A percentile compares a stretch with the other conserved stretches of the same genome.
Conservation (phyloP, 768 basidiomycete genomes). For the Boletus eberwhitei region DNA sequence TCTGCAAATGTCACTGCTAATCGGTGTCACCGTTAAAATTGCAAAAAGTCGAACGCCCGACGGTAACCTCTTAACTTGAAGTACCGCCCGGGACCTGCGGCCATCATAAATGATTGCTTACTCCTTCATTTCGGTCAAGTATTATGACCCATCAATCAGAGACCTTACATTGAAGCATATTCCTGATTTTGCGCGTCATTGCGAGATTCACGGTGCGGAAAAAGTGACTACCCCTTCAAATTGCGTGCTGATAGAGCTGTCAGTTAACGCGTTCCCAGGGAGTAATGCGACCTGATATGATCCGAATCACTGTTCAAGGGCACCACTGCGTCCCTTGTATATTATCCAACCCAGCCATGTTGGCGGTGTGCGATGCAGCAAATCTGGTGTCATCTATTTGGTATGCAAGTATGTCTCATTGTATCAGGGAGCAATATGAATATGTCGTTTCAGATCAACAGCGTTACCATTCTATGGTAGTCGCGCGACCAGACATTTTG, state of each 20-base stretch:
- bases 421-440: no score
- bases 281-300: neutral
- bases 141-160: constrained; percentile 3
- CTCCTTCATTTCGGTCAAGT: constrained; percentile 11
- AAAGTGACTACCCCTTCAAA: neutral
- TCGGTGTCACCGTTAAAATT: neutral
- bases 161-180: neutral
- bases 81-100: neutral
- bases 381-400: neutral
- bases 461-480: neutral
- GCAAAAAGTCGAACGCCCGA: neutral
- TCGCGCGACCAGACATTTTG: neutral
- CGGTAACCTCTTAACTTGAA: neutral
- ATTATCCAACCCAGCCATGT: neutral
- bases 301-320: no score
- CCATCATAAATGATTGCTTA: neutral
- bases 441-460: neutral
- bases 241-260: neutral
- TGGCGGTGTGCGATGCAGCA: no score
- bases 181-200: neutral
- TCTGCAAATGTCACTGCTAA: neutral
- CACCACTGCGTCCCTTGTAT: neutral
- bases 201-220: neutral
- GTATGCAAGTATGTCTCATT: neutral
- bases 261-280: neutral